Conservation (phyloP, 2,329 filamentous ascomycete genomes). For the Madurella mycetomatis region DNA sequence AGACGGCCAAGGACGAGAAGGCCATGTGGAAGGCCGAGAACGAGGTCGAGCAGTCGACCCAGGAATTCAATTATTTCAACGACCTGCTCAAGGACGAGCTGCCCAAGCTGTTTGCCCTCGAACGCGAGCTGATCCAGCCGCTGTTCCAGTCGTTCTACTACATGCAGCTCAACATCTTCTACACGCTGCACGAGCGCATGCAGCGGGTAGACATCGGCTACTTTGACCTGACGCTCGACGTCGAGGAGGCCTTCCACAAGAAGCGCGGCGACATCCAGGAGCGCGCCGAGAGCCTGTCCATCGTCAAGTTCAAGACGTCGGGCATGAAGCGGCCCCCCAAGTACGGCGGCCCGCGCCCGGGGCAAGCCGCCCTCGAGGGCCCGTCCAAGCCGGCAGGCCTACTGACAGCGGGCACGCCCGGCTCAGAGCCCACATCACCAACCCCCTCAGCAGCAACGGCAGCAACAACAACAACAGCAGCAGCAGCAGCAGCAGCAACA, state of each 20-base stretch:
- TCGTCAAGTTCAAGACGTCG: constrained; percentile 87
- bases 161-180: constrained; percentile 99
- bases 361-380: constrained; percentile 50
- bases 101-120: constrained; percentile 82
- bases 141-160: constrained; percentile 99
- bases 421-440: constrained; percentile 8
- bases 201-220: constrained; percentile 96
- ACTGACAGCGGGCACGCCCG: constrained; percentile 45
- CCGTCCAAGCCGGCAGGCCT: constrained; percentile 43
- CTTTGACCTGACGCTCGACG: constrained; percentile 85
- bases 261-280: constrained; percentile 89
- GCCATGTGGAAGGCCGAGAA: constrained; percentile 92
- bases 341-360: constrained; percentile 55
- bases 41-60: constrained; percentile 84
- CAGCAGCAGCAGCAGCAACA: constrained; percentile 13
- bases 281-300: constrained; percentile 74
- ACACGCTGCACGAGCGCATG: constrained; percentile 97
- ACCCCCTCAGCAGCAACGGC: constrained; percentile 1
- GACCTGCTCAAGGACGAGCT: constrained; percentile 94
- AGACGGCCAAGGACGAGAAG: constrained; percentile 93
- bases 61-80: constrained; percentile 98
- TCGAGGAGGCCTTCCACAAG: constrained; percentile 84
- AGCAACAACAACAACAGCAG: constrained; percentile 9
- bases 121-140: constrained; percentile 91
- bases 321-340: constrained; percentile 61